A percentile compares a stretch with the other conserved stretches of the same genome.
Evolutionary conservation across 345 rosid species (phyloP).

Genomic region (Clausena lansium): DNA sequence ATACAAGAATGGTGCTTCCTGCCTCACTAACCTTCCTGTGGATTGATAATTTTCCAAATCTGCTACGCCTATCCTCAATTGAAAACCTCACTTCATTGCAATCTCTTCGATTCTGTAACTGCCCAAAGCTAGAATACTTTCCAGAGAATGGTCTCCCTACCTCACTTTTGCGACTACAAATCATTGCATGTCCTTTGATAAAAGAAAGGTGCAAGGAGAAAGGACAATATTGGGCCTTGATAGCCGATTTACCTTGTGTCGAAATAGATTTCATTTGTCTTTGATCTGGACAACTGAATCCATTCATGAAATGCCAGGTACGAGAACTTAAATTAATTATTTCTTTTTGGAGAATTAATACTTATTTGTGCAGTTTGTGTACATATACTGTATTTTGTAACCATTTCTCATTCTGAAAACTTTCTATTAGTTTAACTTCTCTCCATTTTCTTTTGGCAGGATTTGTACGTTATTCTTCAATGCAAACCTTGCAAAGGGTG

Average conservation of each 20-base stretch:
- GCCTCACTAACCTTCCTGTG: not conserved
- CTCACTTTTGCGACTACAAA: conserved; percentile 13
- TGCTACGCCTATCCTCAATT: not conserved
- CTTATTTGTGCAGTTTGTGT: too few species aligned
- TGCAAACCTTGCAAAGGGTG: too few species aligned
- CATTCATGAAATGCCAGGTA: not conserved
- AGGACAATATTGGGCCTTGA: conserved; percentile 11
- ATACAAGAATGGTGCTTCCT: not conserved
- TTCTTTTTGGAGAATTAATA: too few species aligned
- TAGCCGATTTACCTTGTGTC: conserved; percentile 11
- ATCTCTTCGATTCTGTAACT: not conserved
- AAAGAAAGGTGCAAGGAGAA: conserved; percentile 10
- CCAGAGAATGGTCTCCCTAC: conserved; percentile 10
- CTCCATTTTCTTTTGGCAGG: not conserved
- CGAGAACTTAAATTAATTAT: not conserved
- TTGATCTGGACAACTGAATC: not conserved
- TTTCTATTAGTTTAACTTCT: not conserved
- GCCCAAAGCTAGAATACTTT: conserved; percentile 17
- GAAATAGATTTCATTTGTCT: not conserved
- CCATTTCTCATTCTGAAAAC: not conserved
- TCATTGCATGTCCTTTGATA: conserved; percentile 18
- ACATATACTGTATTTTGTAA: not conserved
- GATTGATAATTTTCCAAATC: not conserved
- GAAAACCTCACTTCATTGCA: conserved; percentile 19
- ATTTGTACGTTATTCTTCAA: too few species aligned